phyloP scores from a whole-genome alignment of 2,329 filamentous ascomycete species.

The Aspergillus ochraceoroseus region DNA sequence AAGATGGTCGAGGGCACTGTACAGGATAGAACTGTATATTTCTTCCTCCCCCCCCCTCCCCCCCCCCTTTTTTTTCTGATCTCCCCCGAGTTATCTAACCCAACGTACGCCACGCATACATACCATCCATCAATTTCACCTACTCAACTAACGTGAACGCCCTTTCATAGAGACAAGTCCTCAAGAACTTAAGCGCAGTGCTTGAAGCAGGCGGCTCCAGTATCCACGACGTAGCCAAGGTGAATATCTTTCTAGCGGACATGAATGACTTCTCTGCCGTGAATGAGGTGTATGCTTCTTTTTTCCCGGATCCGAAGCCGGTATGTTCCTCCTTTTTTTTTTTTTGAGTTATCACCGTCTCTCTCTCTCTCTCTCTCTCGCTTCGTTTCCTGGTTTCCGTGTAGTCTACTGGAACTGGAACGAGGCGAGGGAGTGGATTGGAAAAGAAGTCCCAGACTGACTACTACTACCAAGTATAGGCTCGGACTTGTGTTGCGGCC shows the following conservation, averaged over 20 bases:
- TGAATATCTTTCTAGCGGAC: constrained; percentile 60
- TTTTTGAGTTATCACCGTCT: no score
- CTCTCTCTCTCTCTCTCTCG: background rate
- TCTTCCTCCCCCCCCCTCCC: background rate
- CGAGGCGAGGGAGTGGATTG: no score
- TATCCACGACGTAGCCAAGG: constrained; percentile 58
- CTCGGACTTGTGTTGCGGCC: constrained; percentile 48
- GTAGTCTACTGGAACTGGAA: no score
- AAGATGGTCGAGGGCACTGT: constrained; percentile 54
- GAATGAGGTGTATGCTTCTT: constrained; percentile 66
- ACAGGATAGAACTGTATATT: constrained; percentile 49
- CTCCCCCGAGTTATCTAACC: background rate
- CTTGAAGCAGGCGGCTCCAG: constrained; percentile 56
- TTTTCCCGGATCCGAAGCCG: constrained; percentile 27
- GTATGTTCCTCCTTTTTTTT: constrained; percentile 19
- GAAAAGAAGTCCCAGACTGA: no score
- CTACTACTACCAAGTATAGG: constrained; percentile 23
- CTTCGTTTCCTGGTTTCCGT: background rate
- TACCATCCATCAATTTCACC: background rate
- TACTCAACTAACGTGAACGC: background rate
- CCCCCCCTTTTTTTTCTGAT: background rate
- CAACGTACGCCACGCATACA: no score
- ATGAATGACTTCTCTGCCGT: constrained; percentile 66
- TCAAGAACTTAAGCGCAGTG: constrained; percentile 53
- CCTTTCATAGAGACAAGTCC: constrained; percentile 45